These are phyloP conservation scores for Rhodotorula diobovata DNA, from an alignment of 768 basidiomycete species.

Conservation along the genomic window DNA sequence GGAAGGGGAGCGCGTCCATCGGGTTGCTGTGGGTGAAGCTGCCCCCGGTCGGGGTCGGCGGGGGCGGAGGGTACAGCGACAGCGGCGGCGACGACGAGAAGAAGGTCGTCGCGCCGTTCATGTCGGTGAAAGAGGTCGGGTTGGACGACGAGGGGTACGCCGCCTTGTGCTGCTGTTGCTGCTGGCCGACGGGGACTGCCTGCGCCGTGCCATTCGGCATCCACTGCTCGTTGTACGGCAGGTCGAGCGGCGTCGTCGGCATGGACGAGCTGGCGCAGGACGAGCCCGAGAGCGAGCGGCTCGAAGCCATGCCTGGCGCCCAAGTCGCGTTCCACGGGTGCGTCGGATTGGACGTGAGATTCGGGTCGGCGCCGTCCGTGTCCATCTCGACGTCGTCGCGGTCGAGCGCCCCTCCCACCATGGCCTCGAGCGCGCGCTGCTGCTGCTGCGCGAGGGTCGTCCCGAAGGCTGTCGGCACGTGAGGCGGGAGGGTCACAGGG, in stretches of 20 bases:
- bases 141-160: conserved; percentile 16
- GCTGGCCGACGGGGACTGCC: background rate
- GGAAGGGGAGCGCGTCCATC: background rate
- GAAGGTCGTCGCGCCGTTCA: conserved; percentile 25
- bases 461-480: conserved; percentile 5
- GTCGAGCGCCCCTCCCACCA: conserved; percentile 7
- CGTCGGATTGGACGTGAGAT: background rate
- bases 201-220: background rate
- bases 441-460: conserved; percentile 15
- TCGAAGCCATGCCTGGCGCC: background rate
- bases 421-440: conserved; percentile 18
- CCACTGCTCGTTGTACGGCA: conserved; percentile 14
- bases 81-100: conserved; percentile 23
- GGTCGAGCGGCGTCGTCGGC: conserved; percentile 26
- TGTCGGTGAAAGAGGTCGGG: conserved; percentile 34
- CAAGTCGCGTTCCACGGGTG: conserved; percentile 28
- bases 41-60: background rate
- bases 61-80: conserved; percentile 13
- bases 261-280: conserved; percentile 14
- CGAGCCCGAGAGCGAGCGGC: conserved; percentile 11
- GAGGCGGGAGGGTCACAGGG: background rate
- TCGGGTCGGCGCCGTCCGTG: background rate
- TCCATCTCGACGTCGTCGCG: conserved; percentile 26
- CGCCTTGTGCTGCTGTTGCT: background rate
- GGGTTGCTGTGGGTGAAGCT: background rate